phyloP scores from a whole-genome alignment of 495 filamentous ascomycete genomes.

The Penicillium nucicola region DNA sequence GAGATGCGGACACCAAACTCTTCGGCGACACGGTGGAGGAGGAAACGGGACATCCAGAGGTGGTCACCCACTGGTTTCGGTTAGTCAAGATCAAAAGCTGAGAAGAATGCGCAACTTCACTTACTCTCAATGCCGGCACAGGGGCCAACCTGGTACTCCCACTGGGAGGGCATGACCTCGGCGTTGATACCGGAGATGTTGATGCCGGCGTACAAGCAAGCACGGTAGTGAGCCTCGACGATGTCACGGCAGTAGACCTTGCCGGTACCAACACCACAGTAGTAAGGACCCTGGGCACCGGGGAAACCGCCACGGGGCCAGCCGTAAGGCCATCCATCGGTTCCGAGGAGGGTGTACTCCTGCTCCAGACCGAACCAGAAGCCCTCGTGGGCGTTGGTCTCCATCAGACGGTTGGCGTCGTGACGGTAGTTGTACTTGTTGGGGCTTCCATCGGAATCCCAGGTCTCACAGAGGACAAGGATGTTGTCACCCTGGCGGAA shows the following conservation, averaged over 20 bases:
- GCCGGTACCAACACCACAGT: conserved; percentile 96
- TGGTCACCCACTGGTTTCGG: conserved; percentile 82
- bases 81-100: conserved; percentile 9
- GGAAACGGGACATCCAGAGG: conserved; percentile 95
- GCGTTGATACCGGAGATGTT: conserved; percentile 98
- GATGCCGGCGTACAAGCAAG: conserved; percentile 86
- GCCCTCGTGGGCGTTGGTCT: conserved; percentile 73
- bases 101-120: conserved; percentile 19
- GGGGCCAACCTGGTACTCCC: conserved; percentile 99
- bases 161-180: conserved; percentile 97
- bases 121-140: conserved; percentile 82
- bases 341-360: conserved; percentile 91
- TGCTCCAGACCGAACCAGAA: conserved; percentile 99
- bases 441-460: conserved; percentile 92
- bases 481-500: conserved; percentile 86
- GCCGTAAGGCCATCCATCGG: conserved; percentile 80
- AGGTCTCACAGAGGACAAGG: conserved; percentile 91
- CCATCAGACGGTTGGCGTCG: conserved; percentile 83
- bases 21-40: conserved; percentile 94
- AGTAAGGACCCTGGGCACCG: conserved; percentile 96
- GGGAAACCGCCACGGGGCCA: conserved; percentile 97
- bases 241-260: conserved; percentile 98
- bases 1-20: conserved; percentile 97
- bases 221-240: conserved; percentile 97
- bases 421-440: conserved; percentile 99